phyloP scores from a whole-genome alignment of 1,284 basidiomycete genomes.

The Chondrostereum purpureum region DNA sequence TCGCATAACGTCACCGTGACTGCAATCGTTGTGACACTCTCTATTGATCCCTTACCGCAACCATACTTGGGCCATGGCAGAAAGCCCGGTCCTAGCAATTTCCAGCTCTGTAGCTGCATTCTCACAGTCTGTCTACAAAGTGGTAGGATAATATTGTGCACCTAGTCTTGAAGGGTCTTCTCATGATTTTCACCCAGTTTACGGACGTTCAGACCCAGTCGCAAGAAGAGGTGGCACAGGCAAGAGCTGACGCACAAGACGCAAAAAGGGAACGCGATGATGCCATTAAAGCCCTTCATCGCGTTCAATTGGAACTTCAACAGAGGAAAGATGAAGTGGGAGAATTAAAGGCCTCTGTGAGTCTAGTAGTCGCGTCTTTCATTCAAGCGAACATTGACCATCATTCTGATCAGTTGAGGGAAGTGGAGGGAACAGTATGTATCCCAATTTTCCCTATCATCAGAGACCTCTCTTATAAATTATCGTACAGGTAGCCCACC shows the following conservation, averaged over 20 bases:
- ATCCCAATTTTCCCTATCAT: too few relatives aligned
- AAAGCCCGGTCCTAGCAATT: background rate
- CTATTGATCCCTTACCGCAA: too few relatives aligned
- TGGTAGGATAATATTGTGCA: too few relatives aligned
- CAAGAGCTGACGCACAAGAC: conserved; percentile 37
- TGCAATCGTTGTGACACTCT: too few relatives aligned
- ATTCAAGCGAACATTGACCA: too few relatives aligned
- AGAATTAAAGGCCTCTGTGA: conserved; percentile 46
- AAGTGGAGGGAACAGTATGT: too few relatives aligned
- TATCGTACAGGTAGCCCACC: conserved; percentile 43
- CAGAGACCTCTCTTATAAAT: background rate
- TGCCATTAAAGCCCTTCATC: conserved; percentile 40
- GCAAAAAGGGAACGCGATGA: conserved; percentile 50
- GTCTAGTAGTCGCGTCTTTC: too few relatives aligned
- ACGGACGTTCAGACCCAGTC: conserved; percentile 37
- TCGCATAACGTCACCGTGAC: too few relatives aligned
- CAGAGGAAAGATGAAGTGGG: conserved; percentile 43
- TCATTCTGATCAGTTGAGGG: too few relatives aligned
- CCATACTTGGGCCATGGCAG: too few relatives aligned
- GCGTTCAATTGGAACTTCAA: conserved; percentile 38
- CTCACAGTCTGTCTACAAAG: background rate
- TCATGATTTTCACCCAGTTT: conserved; percentile 26
- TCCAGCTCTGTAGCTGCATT: background rate
- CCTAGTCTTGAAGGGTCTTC: too few relatives aligned
- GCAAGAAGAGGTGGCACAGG: conserved; percentile 38